phyloP scores from a whole-genome alignment of 2,329 filamentous ascomycete species.

The Aureobasidium zeae region DNA sequence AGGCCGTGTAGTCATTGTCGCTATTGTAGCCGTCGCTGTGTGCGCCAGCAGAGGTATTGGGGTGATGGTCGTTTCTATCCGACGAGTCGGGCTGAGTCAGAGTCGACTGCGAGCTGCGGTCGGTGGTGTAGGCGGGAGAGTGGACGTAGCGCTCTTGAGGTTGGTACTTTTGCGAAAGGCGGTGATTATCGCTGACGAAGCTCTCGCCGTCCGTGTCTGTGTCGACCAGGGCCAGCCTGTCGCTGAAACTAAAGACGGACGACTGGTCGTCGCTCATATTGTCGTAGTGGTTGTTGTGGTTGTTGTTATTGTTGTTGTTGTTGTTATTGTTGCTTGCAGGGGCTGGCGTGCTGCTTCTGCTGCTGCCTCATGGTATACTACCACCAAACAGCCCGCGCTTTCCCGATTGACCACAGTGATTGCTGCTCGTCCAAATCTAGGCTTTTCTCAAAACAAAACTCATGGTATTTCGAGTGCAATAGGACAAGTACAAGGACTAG shows the following conservation, averaged over 20 bases:
- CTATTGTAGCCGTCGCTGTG: slow-evolving; percentile 40
- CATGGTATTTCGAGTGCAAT: slow-evolving; percentile 1
- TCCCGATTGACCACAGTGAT: too few relatives aligned
- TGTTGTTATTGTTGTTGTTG: too few relatives aligned
- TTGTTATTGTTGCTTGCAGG: too few relatives aligned
- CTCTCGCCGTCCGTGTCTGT: slow-evolving; percentile 33
- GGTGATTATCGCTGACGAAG: slow-evolving; percentile 32
- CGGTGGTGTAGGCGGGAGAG: slow-evolving; percentile 23
- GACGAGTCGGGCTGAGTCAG: slow-evolving; percentile 16
- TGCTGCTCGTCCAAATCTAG: too few relatives aligned
- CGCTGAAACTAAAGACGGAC: slow-evolving; percentile 44
- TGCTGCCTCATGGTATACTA: slow-evolving; percentile 16
- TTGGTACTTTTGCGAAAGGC: slow-evolving; percentile 64
- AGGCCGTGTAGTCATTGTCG: slow-evolving; percentile 6
- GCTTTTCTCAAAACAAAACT: too few relatives aligned
- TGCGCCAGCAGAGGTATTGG: slow-evolving; percentile 32
- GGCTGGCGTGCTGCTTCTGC: slow-evolving; percentile 2
- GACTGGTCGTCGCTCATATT: slow-evolving; percentile 36
- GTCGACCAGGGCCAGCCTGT: slow-evolving; percentile 43
- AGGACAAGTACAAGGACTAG: too few relatives aligned
- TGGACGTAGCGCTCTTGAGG: slow-evolving; percentile 60
- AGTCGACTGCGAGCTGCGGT: slow-evolving; percentile 20
- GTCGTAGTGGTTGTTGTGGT: not conserved
- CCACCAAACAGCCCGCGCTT: too few relatives aligned
- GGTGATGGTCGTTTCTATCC: slow-evolving; percentile 25